Percentiles rank a stretch among this genome's conserved stretches.
Evolutionary conservation across 768 basidiomycete species (phyloP).

Genomic region (Butyriboletus loyo): DNA sequence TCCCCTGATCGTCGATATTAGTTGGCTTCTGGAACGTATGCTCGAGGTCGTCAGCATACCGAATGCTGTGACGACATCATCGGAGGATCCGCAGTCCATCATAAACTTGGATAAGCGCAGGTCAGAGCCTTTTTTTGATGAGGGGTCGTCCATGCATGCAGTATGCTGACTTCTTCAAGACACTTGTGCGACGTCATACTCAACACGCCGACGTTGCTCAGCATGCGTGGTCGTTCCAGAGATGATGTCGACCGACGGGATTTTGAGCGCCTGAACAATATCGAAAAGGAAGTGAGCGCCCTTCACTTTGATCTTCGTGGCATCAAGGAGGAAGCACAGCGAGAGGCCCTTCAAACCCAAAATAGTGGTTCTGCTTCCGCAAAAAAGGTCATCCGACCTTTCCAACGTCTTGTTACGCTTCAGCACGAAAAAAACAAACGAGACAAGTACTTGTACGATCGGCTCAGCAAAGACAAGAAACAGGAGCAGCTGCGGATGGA

Average conservation of each 20-base stretch:
- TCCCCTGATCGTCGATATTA: slow-evolving; percentile 68
- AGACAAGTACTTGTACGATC: slow-evolving; percentile 65
- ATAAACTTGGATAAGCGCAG: slow-evolving; percentile 84
- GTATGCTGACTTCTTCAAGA: slow-evolving; percentile 38
- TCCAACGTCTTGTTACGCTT: slow-evolving; percentile 56
- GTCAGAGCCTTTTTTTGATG: slow-evolving; percentile 35
- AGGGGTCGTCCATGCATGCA: background rate
- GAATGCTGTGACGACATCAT: slow-evolving; percentile 57
- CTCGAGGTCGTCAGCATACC: slow-evolving; percentile 75
- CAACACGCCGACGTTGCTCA: slow-evolving; percentile 46
- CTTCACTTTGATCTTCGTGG: slow-evolving; percentile 68
- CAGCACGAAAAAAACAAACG: slow-evolving; percentile 84
- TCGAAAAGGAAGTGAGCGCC: slow-evolving; percentile 63
- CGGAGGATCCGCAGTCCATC: slow-evolving; percentile 54
- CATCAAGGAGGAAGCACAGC: slow-evolving; percentile 72
- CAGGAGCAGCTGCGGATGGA: slow-evolving; percentile 72
- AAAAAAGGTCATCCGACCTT: slow-evolving; percentile 59
- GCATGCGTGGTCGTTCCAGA: slow-evolving; percentile 42
- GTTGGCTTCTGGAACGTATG: slow-evolving; percentile 81
- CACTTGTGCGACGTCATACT: slow-evolving; percentile 64
- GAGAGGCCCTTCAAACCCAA: slow-evolving; percentile 53
- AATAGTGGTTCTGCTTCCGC: slow-evolving; percentile 43
- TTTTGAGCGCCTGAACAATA: slow-evolving; percentile 71
- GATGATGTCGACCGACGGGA: slow-evolving; percentile 62
- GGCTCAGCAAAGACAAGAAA: slow-evolving; percentile 71